Evolutionary conservation across 345 rosid genomes (phyloP).

Genomic region (Hevea brasiliensis): DNA sequence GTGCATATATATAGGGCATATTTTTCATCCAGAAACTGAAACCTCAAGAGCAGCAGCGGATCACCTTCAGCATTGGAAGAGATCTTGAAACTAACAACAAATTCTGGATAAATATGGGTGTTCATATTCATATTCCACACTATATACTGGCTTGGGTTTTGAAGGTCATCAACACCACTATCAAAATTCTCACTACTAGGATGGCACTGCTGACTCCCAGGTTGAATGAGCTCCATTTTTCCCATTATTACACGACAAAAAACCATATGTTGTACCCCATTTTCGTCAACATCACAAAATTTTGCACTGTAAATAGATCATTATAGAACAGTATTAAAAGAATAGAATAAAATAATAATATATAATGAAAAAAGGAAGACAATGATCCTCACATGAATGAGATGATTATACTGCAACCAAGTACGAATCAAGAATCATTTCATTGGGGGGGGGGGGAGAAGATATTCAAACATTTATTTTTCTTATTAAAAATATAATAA

Average conservation of each 20-base stretch:
- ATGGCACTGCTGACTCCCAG: slow-evolving; percentile 55
- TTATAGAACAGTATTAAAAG: slow-evolving; percentile 1
- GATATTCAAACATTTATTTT: too few relatives aligned
- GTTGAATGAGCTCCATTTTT: slow-evolving; percentile 63
- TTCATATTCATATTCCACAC: slow-evolving; percentile 87
- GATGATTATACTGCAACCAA: too few relatives aligned
- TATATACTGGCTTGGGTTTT: slow-evolving; percentile 55
- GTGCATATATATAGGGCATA: too few relatives aligned
- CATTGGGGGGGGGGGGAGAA: too few relatives aligned
- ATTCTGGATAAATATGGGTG: slow-evolving; percentile 85
- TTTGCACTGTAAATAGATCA: slow-evolving; percentile 56
- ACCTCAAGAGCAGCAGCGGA: slow-evolving; percentile 27
- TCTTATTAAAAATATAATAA: too few relatives aligned
- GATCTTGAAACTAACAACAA: slow-evolving; percentile 86
- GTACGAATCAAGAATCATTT: too few relatives aligned
- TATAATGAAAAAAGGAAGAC: neutral
- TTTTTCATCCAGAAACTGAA: slow-evolving; percentile 2
- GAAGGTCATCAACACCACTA: slow-evolving; percentile 78
- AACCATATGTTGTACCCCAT: slow-evolving; percentile 64
- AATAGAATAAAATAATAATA: slow-evolving; percentile 1
- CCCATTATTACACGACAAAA: slow-evolving; percentile 91
- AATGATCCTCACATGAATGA: neutral
- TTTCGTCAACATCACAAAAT: slow-evolving; percentile 85
- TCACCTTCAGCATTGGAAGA: slow-evolving; percentile 68
- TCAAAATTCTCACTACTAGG: slow-evolving; percentile 71